Percentiles rank a stretch among this genome's conserved stretches.
phyloP scores from a whole-genome alignment of 2,329 filamentous ascomycete species.

The Colletotrichum spinosum region DNA sequence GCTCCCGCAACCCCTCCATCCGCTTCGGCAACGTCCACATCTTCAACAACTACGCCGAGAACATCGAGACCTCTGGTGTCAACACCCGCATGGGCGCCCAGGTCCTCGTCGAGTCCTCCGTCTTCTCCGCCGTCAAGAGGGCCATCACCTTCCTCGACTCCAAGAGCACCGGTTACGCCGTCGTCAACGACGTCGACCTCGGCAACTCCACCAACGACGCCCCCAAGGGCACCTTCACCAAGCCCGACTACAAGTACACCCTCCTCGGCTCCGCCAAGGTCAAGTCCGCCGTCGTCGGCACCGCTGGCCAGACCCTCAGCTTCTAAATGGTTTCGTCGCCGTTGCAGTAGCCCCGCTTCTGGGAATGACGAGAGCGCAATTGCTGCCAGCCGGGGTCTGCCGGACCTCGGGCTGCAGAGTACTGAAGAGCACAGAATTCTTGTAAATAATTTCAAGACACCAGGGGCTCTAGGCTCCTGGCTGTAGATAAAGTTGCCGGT shows the following conservation, averaged over 20 bases:
- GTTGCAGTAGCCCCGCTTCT: not conserved
- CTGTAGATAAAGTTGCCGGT: conserved; percentile 24
- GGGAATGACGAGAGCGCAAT: conserved; percentile 12
- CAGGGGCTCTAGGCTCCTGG: conserved; percentile 1
- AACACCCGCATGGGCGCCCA: conserved; percentile 69
- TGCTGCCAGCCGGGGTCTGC: conserved; percentile 13
- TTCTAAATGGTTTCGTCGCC: conserved; percentile 41
- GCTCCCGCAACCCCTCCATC: conserved; percentile 71
- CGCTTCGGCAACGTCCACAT: conserved; percentile 75
- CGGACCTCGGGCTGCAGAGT: not conserved
- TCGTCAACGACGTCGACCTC: conserved; percentile 55
- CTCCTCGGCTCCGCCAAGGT: conserved; percentile 60
- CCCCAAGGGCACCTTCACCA: conserved; percentile 60
- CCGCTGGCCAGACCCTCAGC: conserved; percentile 52
- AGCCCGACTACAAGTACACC: conserved; percentile 62
- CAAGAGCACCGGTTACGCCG: conserved; percentile 53
- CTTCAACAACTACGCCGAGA: conserved; percentile 63
- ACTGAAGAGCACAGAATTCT: conserved; percentile 23
- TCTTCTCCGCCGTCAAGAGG: conserved; percentile 55
- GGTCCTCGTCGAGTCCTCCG: conserved; percentile 68
- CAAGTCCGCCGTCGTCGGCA: conserved; percentile 53
- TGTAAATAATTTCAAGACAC: conserved; percentile 34
- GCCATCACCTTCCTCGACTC: conserved; percentile 55
- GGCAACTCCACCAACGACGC: conserved; percentile 61
- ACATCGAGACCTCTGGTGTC: conserved; percentile 57